Evolutionary conservation across 2,329 filamentous ascomycete species (phyloP).

Genomic region (Botrytis fabae): DNA sequence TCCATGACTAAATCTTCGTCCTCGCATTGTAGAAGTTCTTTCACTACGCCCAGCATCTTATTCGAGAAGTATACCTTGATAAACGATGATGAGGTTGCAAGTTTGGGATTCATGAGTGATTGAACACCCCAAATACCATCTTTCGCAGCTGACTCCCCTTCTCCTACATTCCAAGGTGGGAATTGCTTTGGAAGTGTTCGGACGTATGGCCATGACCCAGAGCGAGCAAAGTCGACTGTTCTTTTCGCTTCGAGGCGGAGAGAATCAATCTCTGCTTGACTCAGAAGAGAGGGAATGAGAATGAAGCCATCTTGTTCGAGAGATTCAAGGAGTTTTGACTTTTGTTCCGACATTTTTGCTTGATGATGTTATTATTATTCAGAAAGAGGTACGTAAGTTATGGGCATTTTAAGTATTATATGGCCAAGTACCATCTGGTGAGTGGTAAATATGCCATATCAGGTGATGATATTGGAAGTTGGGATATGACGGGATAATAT

Average conservation of each 20-base stretch:
- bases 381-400: background rate
- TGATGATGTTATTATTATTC: background rate
- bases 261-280: slow-evolving; percentile 52
- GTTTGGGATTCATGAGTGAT: slow-evolving; percentile 74
- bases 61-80: slow-evolving; percentile 70
- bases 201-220: slow-evolving; percentile 77
- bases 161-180: slow-evolving; percentile 70
- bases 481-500: slow-evolving; percentile 2
- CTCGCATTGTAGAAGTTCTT: slow-evolving; percentile 57
- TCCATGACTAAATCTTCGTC: slow-evolving; percentile 78
- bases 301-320: slow-evolving; percentile 77
- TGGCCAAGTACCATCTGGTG: background rate
- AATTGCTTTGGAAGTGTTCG: slow-evolving; percentile 88
- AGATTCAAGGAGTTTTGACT: slow-evolving; percentile 32
- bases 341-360: slow-evolving; percentile 29
- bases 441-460: slow-evolving; percentile 6
- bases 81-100: slow-evolving; percentile 63
- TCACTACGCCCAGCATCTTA: slow-evolving; percentile 61
- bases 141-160: slow-evolving; percentile 34
- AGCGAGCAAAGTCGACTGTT: slow-evolving; percentile 61
- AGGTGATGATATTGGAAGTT: background rate
- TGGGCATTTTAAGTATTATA: background rate
- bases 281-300: slow-evolving; percentile 65
- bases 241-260: slow-evolving; percentile 61
- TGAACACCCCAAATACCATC: slow-evolving; percentile 87